These are phyloP conservation scores for Aurantiochytrium sp. DNA, from an alignment of 108 stramenopile genomes.

Conservation along the genomic window DNA sequence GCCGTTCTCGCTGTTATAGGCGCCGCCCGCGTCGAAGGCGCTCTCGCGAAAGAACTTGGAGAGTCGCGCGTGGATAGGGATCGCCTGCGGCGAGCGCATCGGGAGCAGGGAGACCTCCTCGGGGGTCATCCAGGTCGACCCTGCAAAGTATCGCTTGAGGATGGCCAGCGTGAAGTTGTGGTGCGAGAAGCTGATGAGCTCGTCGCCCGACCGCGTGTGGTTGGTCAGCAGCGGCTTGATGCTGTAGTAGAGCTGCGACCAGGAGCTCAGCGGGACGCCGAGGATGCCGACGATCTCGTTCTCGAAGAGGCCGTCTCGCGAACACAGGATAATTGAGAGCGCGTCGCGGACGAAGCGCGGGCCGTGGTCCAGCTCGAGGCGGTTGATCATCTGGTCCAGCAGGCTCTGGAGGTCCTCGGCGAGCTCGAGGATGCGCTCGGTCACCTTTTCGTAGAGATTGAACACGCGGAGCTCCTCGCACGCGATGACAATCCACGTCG, in stretches of 20 bases:
- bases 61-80: conserved; percentile 4
- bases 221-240: background rate
- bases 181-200: conserved; percentile 9
- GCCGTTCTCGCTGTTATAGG: background rate
- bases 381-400: conserved; percentile 16
- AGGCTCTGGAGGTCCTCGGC: conserved; percentile 4
- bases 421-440: background rate
- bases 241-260: conserved; percentile 20
- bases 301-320: conserved; percentile 4
- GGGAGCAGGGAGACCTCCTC: background rate
- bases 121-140: background rate
- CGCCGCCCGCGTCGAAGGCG: background rate
- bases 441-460: background rate
- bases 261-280: background rate
- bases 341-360: conserved; percentile 2
- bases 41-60: background rate
- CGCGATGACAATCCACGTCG: conserved; percentile 21
- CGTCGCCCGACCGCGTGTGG: background rate
- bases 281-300: background rate
- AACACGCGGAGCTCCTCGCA: conserved; percentile 20
- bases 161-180: background rate
- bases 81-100: background rate
- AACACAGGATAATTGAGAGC: conserved; percentile 3
- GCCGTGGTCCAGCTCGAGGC: conserved; percentile 14
- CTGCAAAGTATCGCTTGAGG: background rate